Percentiles rank a stretch among this genome's conserved stretches.
phyloP scores from a whole-genome alignment of 1,284 basidiomycete species.

The Ganoderma lingzhi region DNA sequence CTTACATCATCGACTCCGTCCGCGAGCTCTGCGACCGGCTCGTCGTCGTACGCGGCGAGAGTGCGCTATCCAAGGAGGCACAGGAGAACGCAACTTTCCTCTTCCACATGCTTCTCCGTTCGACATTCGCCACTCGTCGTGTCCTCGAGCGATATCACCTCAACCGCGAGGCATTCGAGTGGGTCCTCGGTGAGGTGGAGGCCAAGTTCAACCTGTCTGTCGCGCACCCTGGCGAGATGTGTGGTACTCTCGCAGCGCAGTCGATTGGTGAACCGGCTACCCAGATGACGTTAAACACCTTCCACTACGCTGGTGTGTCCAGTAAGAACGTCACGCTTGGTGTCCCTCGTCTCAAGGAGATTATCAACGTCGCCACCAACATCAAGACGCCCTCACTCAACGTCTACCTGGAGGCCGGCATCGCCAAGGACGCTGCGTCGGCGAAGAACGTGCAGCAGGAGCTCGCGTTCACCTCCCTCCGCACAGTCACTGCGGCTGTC shows the following conservation, averaged over 20 bases:
- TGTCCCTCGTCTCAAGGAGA: conserved; percentile 97
- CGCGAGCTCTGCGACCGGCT: conserved; percentile 76
- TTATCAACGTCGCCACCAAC: conserved; percentile 98
- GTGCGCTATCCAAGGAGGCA: conserved; percentile 75
- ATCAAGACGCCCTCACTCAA: conserved; percentile 98
- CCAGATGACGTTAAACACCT: conserved; percentile 98
- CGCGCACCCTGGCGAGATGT: conserved; percentile 98
- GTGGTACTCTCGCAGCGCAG: conserved; percentile 96
- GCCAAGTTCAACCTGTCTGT: conserved; percentile 93
- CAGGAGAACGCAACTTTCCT: conserved; percentile 92
- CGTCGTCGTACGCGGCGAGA: conserved; percentile 89
- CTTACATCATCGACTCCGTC: conserved; percentile 86
- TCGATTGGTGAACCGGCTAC: conserved; percentile 99
- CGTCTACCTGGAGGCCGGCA: conserved; percentile 85
- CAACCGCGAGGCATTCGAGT: conserved; percentile 93
- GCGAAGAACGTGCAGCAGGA: conserved; percentile 94
- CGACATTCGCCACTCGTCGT: conserved; percentile 84
- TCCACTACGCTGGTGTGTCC: conserved; percentile 99
- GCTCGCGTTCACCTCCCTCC: conserved; percentile 93
- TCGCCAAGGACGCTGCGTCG: conserved; percentile 65
- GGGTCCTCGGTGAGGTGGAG: conserved; percentile 97
- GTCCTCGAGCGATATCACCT: conserved; percentile 90
- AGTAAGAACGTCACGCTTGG: conserved; percentile 98
- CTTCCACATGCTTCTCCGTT: conserved; percentile 94
- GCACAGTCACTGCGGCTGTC: conserved; percentile 94